Conservation (phyloP, 2,329 filamentous ascomycete genomes). For the Tolypocladium ophioglossoides region DNA sequence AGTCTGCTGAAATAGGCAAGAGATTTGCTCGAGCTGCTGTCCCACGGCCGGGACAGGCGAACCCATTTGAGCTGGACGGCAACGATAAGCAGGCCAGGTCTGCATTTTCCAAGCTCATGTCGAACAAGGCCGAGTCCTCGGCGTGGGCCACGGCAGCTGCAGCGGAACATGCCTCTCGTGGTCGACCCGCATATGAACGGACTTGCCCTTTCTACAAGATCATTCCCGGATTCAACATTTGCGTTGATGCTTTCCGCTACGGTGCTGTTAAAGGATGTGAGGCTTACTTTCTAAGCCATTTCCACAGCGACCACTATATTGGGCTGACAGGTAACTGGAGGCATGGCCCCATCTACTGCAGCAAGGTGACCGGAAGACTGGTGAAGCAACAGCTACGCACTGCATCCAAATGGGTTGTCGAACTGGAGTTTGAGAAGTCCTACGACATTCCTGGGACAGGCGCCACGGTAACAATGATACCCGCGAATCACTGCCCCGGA, state of each 20-base stretch:
- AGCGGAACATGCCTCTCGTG: constrained; percentile 64
- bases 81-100: constrained; percentile 37
- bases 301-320: constrained; percentile 96
- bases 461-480: constrained; percentile 85
- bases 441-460: constrained; percentile 73
- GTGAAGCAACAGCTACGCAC: constrained; percentile 80
- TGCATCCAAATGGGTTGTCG: constrained; percentile 73
- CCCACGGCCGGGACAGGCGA: constrained; percentile 69
- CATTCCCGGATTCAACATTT: constrained; percentile 83
- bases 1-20: constrained; percentile 34
- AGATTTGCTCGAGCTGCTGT: constrained; percentile 58
- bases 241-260: constrained; percentile 92
- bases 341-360: constrained; percentile 95
- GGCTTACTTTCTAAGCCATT: constrained; percentile 95
- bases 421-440: constrained; percentile 73
- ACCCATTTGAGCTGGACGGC: constrained; percentile 55
- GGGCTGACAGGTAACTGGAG: constrained; percentile 80
- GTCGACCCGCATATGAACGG: constrained; percentile 76
- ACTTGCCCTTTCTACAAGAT: constrained; percentile 99
- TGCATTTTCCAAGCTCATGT: constrained; percentile 91
- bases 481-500: constrained; percentile 92
- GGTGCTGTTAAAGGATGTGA: constrained; percentile 85
- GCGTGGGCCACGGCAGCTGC: constrained; percentile 86
- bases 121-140: constrained; percentile 75
- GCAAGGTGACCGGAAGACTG: constrained; percentile 80